Conservation (phyloP, 441 rosid species). For the Rhodomyrtus psidioides region DNA sequence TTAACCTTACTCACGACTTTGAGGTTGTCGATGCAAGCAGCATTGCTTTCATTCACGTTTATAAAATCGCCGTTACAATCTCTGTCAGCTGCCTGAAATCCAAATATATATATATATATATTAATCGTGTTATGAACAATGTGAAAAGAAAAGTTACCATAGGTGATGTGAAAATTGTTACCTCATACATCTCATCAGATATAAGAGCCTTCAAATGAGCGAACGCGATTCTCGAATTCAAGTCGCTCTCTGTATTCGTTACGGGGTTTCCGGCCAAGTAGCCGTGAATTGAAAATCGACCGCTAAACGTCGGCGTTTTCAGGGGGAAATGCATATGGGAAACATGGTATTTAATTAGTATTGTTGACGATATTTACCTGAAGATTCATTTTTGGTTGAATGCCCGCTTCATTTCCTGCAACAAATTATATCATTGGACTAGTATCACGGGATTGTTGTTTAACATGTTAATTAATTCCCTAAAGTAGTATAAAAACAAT, state of each 20-base stretch:
- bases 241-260: fast-evolving
- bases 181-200: neutral
- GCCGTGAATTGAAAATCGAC: too few relatives aligned
- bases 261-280: neutral
- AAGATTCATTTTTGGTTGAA: neutral
- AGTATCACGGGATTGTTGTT: too few relatives aligned
- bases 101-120: neutral
- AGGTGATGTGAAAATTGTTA: neutral
- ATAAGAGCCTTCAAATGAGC: neutral
- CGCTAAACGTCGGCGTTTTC: neutral
- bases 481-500: too few relatives aligned
- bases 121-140: neutral
- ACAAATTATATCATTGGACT: too few relatives aligned
- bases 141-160: fast-evolving
- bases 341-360: neutral
- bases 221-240: neutral
- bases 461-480: neutral
- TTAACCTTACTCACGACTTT: neutral
- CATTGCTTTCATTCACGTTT: neutral
- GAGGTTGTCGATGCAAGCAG: neutral
- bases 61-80: neutral
- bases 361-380: neutral
- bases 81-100: neutral
- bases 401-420: too few relatives aligned
- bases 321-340: neutral